Conservation (phyloP, 768 basidiomycete genomes). For the Gyrodon lividus region DNA sequence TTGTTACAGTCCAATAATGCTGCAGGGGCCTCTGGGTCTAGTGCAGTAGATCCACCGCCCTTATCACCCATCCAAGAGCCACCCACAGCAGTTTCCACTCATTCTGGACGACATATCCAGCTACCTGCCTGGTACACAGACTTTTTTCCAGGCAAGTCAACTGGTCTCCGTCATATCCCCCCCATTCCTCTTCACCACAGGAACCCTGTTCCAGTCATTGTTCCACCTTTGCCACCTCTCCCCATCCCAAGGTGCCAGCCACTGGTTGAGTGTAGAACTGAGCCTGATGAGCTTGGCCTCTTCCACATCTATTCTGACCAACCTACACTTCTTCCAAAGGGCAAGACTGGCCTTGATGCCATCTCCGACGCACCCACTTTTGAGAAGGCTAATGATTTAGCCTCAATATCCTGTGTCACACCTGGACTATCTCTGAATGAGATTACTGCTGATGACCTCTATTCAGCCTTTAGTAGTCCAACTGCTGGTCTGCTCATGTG, state of each 20-base stretch:
- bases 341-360: background rate
- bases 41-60: too few relatives aligned
- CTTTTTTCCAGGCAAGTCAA: constrained; percentile 2
- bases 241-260: background rate
- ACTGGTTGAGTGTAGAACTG: background rate
- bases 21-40: too few relatives aligned
- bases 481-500: constrained; percentile 27
- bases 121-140: background rate
- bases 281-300: background rate
- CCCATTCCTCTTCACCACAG: background rate
- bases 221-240: background rate
- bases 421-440: background rate
- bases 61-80: too few relatives aligned
- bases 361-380: constrained; percentile 1
- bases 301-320: background rate
- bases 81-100: background rate
- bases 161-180: background rate
- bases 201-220: background rate
- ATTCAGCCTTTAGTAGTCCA: constrained; percentile 18
- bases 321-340: background rate
- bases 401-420: background rate
- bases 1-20: too few relatives aligned
- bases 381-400: background rate
- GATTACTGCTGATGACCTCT: background rate
- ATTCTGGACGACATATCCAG: background rate